phyloP scores from a whole-genome alignment of 2,329 filamentous ascomycete genomes.

The Cucurbitaria berberidis region DNA sequence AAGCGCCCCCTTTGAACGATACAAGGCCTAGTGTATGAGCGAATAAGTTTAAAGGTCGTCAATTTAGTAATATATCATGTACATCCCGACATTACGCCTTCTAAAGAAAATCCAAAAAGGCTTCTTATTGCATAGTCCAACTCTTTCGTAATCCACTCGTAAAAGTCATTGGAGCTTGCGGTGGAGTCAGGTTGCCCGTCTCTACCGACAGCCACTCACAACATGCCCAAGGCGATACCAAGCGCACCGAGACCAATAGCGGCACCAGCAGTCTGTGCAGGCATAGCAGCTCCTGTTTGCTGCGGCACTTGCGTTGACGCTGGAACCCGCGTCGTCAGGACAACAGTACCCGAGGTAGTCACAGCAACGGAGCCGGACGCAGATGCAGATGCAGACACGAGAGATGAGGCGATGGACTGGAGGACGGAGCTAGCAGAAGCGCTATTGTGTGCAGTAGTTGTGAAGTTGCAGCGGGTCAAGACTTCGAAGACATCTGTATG shows the following conservation, averaged over 20 bases:
- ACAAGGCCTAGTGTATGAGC: too few species aligned
- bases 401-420: conserved; percentile 4
- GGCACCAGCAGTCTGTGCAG: conserved; percentile 21
- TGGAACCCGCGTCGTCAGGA: conserved; percentile 3
- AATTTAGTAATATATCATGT: too few species aligned
- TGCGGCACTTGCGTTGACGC: conserved; percentile 1
- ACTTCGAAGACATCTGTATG: conserved; percentile 36
- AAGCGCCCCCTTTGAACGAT: too few species aligned
- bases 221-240: conserved; percentile 26
- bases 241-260: conserved; percentile 28
- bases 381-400: too few species aligned
- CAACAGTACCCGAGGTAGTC: conserved; percentile 13
- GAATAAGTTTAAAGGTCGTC: too few species aligned
- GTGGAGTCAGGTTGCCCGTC: not conserved
- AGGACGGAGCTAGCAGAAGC: conserved; percentile 17
- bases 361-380: conserved; percentile 9
- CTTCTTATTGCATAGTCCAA: too few species aligned
- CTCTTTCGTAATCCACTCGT: too few species aligned
- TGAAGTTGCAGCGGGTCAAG: conserved; percentile 38
- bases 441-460: conserved; percentile 30
- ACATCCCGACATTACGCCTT: too few species aligned
- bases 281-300: conserved; percentile 15
- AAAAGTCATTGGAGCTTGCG: too few species aligned
- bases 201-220: conserved; percentile 9
- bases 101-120: too few species aligned